phyloP scores from a whole-genome alignment of 2,329 filamentous ascomycete genomes.

The Colletotrichum shisoi region DNA sequence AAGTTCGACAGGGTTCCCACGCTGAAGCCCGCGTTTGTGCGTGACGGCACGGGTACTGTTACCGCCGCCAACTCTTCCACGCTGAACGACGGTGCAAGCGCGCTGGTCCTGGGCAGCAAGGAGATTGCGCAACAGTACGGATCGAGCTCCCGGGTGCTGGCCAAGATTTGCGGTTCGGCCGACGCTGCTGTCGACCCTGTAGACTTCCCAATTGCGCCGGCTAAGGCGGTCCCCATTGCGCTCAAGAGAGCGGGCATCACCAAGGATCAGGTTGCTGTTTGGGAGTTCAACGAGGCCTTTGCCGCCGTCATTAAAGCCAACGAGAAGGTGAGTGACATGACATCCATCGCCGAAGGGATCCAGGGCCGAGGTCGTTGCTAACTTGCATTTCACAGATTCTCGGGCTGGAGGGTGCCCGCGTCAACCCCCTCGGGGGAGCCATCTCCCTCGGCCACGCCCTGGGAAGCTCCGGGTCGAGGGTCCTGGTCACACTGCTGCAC shows the following conservation, averaged over 20 bases:
- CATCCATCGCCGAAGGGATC: background rate
- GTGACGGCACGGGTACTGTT: conserved; percentile 85
- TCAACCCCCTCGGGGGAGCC: conserved; percentile 89
- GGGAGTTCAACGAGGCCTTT: conserved; percentile 99
- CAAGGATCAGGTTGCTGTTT: conserved; percentile 89
- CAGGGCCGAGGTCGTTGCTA: conserved; percentile 9
- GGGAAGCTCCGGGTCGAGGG: conserved; percentile 91
- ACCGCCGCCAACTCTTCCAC: conserved; percentile 95
- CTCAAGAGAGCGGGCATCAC: conserved; percentile 88
- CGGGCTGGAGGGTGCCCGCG: conserved; percentile 77
- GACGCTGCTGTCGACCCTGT: conserved; percentile 91
- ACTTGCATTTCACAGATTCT: conserved; percentile 66
- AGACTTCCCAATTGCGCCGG: conserved; percentile 92
- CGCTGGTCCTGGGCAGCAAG: conserved; percentile 83
- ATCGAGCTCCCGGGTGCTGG: conserved; percentile 79
- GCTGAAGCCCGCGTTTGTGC: conserved; percentile 89
- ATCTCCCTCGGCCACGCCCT: conserved; percentile 92
- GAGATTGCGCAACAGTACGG: conserved; percentile 83
- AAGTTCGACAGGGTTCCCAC: conserved; percentile 86
- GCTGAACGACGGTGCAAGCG: conserved; percentile 93
- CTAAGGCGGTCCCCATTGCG: conserved; percentile 90
- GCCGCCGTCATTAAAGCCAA: conserved; percentile 95
- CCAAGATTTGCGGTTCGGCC: conserved; percentile 82
- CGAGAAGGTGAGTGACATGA: conserved; percentile 68
- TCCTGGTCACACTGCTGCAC: conserved; percentile 87